Evolutionary conservation across 2,329 filamentous ascomycete species (phyloP).

Genomic region (Paraphoma sp.): DNA sequence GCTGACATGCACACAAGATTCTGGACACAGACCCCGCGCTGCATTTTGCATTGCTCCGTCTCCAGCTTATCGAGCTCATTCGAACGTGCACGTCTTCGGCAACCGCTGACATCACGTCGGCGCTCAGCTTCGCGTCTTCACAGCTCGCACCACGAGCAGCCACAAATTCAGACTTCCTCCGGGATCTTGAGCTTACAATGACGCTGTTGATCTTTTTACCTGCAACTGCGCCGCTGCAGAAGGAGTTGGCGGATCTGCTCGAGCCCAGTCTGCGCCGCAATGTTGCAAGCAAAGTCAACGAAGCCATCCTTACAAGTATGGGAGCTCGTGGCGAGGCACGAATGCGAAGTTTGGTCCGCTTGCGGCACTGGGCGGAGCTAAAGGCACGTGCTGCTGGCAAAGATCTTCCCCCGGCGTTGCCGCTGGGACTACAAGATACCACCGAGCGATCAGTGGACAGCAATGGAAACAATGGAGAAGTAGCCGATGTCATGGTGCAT

Average conservation of each 20-base stretch:
- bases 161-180: conserved; percentile 79
- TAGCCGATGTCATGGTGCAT: conserved; percentile 45
- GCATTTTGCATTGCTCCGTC: conserved; percentile 86
- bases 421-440: conserved; percentile 51
- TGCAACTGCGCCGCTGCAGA: conserved; percentile 70
- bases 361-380: conserved; percentile 85
- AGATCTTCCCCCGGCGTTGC: conserved; percentile 49
- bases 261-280: conserved; percentile 79
- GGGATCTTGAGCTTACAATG: conserved; percentile 92
- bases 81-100: conserved; percentile 71
- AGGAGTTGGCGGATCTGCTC: conserved; percentile 76
- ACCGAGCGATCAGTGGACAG: conserved; percentile 30
- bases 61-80: conserved; percentile 95
- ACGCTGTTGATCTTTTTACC: conserved; percentile 85
- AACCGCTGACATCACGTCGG: conserved; percentile 76
- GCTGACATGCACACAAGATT: conserved; percentile 65
- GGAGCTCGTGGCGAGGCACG: conserved; percentile 78
- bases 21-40: conserved; percentile 82
- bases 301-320: conserved; percentile 79
- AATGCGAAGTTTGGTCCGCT: conserved; percentile 79
- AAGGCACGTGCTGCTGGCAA: conserved; percentile 57
- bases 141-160: conserved; percentile 88
- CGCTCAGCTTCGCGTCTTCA: conserved; percentile 84
- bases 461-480: conserved; percentile 45
- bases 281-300: conserved; percentile 89